phyloP scores from a whole-genome alignment of 768 basidiomycete species.

The Kwoniella sp. region DNA sequence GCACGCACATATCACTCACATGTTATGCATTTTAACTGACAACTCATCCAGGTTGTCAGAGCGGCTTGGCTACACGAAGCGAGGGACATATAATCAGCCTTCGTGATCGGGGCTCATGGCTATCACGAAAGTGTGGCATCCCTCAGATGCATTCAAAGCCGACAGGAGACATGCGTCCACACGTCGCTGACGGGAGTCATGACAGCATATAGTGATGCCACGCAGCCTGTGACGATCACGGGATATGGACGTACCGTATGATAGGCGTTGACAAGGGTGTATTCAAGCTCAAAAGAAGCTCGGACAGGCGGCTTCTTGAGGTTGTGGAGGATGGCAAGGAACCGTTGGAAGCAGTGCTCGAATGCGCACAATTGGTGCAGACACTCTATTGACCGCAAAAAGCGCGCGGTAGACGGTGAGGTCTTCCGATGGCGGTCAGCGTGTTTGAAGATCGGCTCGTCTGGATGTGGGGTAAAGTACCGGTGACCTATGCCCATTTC shows the following conservation, averaged over 20 bases:
- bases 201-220: too few relatives aligned
- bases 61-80: too few relatives aligned
- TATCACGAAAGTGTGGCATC: neutral
- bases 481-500: too few relatives aligned
- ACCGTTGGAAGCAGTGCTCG: slow-evolving; percentile 16
- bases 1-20: too few relatives aligned
- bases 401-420: neutral
- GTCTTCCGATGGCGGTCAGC: too few relatives aligned
- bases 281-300: neutral
- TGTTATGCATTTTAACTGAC: neutral
- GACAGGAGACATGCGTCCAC: neutral
- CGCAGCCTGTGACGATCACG: too few relatives aligned
- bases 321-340: slow-evolving; percentile 7
- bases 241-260: neutral
- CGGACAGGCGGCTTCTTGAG: slow-evolving; percentile 5
- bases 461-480: neutral
- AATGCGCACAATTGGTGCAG: slow-evolving; percentile 20
- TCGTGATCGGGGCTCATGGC: too few relatives aligned
- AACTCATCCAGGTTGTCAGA: neutral
- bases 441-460: too few relatives aligned
- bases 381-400: neutral
- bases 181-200: neutral
- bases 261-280: neutral
- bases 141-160: too few relatives aligned
- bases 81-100: too few relatives aligned